Evolutionary conservation across 495 filamentous ascomycete genomes (phyloP), one percentile per base, ranked within the genome.

Genomic region (Xylaria venustula): DNA sequence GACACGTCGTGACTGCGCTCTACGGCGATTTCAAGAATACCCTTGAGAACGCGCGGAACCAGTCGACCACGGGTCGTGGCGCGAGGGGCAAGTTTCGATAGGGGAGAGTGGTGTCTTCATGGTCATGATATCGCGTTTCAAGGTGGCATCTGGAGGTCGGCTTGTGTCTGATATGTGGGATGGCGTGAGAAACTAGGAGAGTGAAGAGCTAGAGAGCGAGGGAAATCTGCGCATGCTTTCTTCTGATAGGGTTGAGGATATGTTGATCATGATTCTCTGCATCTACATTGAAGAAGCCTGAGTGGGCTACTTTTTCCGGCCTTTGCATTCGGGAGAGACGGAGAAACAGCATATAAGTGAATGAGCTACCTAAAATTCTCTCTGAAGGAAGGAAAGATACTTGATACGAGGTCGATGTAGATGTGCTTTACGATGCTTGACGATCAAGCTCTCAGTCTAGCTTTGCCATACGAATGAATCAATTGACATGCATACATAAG

Each of bases 11-110:
- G 0, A 58, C 56, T 19, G 47, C 44, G 14, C 63, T 81, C 8
- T 79, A 67, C 40, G 30, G 48, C 22, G 72, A 77, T 2, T 79
- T 78, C 28, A 72, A 75, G 65, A 52, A 44, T 1, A 69, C 55
- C 2, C 52, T 79, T 12, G 74, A 79, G 60, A 34, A 52, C 15
- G 76, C 76, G 0, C 63, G 75, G 22, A 74, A 71, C 9, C 64
- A 74, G 64, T 26, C 54, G 0, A 75, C 73, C 14, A 61, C 62
- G 5, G 48, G 57, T 1, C 57, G 57, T 26, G 57, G 45, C 8
- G 14, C 30, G 36, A 19, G 50, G 46, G 37, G 45, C 20, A 30
- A 54, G 52, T 7, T 32, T 0, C 22, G 56, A 34, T 59, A 48
- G 25, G 37, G 15, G 15, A 19, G 8, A 15, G 11, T 3, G 9